phyloP scores from a whole-genome alignment of 768 basidiomycete species.

The Agrocybe praecox region DNA sequence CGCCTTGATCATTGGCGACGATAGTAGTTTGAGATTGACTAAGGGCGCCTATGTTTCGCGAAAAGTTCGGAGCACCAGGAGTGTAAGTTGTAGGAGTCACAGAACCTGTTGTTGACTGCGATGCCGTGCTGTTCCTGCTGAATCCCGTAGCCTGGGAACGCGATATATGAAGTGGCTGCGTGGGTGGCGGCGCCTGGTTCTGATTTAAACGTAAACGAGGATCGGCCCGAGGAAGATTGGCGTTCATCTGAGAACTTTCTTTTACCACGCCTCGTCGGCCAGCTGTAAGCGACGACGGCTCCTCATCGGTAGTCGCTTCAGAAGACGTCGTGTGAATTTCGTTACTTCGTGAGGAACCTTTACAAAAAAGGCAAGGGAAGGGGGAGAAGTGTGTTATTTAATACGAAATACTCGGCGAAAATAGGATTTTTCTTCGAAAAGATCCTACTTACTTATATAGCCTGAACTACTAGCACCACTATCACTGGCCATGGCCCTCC shows the following conservation, averaged over 20 bases:
- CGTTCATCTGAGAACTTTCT: not conserved
- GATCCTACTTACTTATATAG: slow-evolving; percentile 29
- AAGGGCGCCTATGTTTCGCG: not conserved
- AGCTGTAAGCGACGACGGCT: not conserved
- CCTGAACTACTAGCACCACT: slow-evolving; percentile 24
- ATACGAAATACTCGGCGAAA: not conserved
- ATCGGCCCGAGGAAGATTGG: not conserved
- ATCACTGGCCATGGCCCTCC: slow-evolving; percentile 37
- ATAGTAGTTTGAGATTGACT: not conserved
- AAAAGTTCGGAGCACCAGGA: not conserved
- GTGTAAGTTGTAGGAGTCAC: not conserved
- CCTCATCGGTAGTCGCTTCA: not conserved
- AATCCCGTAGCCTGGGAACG: not conserved
- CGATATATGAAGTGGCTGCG: not conserved
- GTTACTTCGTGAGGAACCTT: not conserved
- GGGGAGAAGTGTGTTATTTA: not conserved
- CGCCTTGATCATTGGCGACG: not conserved
- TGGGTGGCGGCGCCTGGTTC: not conserved
- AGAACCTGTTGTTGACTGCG: not conserved
- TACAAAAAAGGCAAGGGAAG: not conserved
- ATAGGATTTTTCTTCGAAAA: slow-evolving; percentile 4
- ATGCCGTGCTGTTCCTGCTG: not conserved
- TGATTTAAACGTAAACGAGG: not conserved
- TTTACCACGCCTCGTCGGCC: not conserved
- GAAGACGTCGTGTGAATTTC: not conserved